These are phyloP conservation scores for Kuraishia molischiana DNA, from an alignment of 805 yeast species.

Conservation along the genomic window DNA sequence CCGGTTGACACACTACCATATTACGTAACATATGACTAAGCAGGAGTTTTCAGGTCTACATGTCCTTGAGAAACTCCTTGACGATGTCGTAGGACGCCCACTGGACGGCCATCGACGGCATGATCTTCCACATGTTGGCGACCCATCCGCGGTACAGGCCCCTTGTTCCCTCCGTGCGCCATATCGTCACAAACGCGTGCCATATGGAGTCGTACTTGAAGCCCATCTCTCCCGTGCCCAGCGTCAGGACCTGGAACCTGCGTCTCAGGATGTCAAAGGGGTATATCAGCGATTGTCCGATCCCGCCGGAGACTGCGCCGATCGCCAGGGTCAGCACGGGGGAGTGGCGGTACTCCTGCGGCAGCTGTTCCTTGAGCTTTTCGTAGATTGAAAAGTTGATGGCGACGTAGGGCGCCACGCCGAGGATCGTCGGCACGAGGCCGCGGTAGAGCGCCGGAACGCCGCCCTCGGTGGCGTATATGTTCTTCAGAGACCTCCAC, in stretches of 20 bases:
- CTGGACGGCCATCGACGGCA: constrained; percentile 93
- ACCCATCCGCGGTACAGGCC: constrained; percentile 69
- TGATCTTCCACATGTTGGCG: constrained; percentile 81
- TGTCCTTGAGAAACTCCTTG: constrained; percentile 27
- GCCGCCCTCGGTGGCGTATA: constrained; percentile 78
- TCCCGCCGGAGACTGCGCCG: constrained; percentile 83
- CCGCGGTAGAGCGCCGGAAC: constrained; percentile 73
- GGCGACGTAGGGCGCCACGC: constrained; percentile 95
- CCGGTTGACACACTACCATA: no score
- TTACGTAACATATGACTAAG: no score
- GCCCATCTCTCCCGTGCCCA: constrained; percentile 72
- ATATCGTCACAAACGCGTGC: constrained; percentile 66
- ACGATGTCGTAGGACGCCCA: constrained; percentile 81
- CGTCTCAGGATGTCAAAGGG: constrained; percentile 87
- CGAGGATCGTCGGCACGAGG: constrained; percentile 79
- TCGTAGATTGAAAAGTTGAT: constrained; percentile 89
- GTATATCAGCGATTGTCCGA: constrained; percentile 84
- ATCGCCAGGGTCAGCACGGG: constrained; percentile 50
- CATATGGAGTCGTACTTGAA: constrained; percentile 69
- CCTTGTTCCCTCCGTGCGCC: constrained; percentile 58
- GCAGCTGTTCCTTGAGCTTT: constrained; percentile 51
- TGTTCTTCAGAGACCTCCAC: constrained; percentile 39
- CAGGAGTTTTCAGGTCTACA: no score
- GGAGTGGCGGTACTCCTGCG: constrained; percentile 14
- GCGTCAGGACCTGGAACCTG: constrained; percentile 82